These are phyloP conservation scores for Euphorbia peplus DNA, from an alignment of 345 rosid genomes.

Conservation along the genomic window DNA sequence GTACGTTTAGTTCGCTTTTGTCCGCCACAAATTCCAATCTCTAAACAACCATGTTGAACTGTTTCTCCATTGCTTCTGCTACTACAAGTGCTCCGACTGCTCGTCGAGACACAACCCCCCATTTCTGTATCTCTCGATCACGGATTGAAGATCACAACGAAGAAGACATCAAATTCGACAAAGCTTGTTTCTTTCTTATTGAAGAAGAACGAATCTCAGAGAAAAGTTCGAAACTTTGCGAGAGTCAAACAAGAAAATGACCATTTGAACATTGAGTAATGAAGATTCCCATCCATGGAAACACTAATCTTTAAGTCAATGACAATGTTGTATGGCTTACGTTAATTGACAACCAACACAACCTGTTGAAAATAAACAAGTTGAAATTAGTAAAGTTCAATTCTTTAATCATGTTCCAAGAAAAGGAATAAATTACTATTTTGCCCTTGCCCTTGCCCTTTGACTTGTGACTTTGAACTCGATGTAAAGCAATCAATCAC, in stretches of 20 bases:
- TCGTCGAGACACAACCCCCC: slow-evolving; percentile 92
- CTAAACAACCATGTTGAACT: slow-evolving; percentile 49
- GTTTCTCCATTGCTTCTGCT: slow-evolving; percentile 72
- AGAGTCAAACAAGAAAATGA: slow-evolving; percentile 33
- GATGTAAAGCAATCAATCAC: no score
- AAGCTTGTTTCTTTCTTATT: slow-evolving; percentile 32
- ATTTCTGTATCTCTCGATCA: no score
- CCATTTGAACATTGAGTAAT: slow-evolving; percentile 35
- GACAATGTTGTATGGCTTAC: slow-evolving; percentile 34
- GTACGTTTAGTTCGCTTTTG: slow-evolving; percentile 67
- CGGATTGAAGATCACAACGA: no score
- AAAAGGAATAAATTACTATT: no score
- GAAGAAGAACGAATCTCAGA: slow-evolving; percentile 44
- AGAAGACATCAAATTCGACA: slow-evolving; percentile 22
- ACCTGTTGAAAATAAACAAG: slow-evolving; percentile 50
- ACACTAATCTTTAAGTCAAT: slow-evolving; percentile 48
- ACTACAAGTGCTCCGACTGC: slow-evolving; percentile 78
- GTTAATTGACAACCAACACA: slow-evolving; percentile 30
- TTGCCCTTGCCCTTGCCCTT: no score
- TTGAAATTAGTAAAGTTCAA: slow-evolving; percentile 25
- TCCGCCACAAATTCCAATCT: slow-evolving; percentile 60
- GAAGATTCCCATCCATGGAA: slow-evolving; percentile 44
- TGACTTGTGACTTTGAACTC: no score
- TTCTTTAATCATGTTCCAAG: no score
- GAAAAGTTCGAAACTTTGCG: slow-evolving; percentile 24